Evolutionary conservation across 345 rosid species (phyloP).

Genomic region (Rubroshorea leprosula): DNA sequence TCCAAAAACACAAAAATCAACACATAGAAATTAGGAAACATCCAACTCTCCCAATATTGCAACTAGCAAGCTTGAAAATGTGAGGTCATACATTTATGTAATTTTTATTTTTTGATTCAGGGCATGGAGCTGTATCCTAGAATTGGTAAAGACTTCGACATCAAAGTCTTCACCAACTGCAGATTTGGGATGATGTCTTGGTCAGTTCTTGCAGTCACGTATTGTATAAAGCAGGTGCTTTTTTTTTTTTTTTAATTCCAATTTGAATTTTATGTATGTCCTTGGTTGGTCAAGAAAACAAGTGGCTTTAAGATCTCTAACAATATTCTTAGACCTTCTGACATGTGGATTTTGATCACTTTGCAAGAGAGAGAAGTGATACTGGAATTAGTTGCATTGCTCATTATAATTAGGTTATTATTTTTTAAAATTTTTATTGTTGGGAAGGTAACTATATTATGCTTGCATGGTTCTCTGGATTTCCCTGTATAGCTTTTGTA

Average conservation of each 20-base stretch:
- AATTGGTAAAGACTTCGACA: slow-evolving; percentile 91
- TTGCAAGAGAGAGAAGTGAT: not conserved
- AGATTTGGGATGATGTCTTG: slow-evolving; percentile 99
- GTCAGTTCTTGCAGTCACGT: slow-evolving; percentile 97
- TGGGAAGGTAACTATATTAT: too few species aligned
- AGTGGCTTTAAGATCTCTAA: not conserved
- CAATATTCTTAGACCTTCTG: too few species aligned
- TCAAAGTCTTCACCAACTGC: slow-evolving; percentile 96
- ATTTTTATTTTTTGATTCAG: slow-evolving; percentile 34
- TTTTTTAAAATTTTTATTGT: too few species aligned
- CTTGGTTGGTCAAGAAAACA: not conserved
- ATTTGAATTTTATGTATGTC: too few species aligned
- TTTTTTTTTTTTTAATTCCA: too few species aligned
- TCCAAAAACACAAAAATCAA: too few species aligned
- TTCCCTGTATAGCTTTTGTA: slow-evolving; percentile 1
- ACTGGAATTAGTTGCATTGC: not conserved
- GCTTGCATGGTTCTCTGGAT: not conserved
- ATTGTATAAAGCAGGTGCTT: slow-evolving; percentile 94
- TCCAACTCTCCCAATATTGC: too few species aligned
- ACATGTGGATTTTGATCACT: not conserved
- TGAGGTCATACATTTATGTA: slow-evolving; percentile 14
- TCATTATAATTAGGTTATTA: not conserved
- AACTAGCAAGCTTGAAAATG: not conserved
- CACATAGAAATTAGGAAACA: too few species aligned
- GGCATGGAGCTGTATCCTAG: slow-evolving; percentile 99